These are phyloP conservation scores for Boletus calvinii DNA, from an alignment of 1,284 basidiomycete species.

Conservation along the genomic window DNA sequence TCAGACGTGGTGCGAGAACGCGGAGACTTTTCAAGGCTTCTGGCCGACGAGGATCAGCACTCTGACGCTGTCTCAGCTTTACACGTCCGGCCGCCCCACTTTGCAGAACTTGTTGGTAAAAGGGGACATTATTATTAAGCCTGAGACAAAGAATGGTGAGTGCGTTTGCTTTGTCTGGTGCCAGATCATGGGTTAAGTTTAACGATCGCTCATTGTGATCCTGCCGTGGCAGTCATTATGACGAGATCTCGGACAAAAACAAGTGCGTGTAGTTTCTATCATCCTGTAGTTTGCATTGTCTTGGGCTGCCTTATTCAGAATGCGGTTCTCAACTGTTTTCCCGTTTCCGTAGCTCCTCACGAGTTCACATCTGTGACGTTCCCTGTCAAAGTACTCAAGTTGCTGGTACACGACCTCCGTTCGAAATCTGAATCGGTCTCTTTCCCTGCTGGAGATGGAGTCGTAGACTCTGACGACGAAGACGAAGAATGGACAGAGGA, in stretches of 20 bases:
- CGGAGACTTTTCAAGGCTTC: slow-evolving; percentile 91
- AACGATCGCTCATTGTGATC: slow-evolving; percentile 17
- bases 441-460: slow-evolving; percentile 54
- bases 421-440: slow-evolving; percentile 68
- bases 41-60: slow-evolving; percentile 88
- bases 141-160: slow-evolving; percentile 78
- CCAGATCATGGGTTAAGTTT: slow-evolving; percentile 15
- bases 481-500: slow-evolving; percentile 91
- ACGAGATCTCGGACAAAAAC: slow-evolving; percentile 88
- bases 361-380: slow-evolving; percentile 86
- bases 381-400: slow-evolving; percentile 88
- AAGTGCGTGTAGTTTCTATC: slow-evolving; percentile 51
- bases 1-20: slow-evolving; percentile 91
- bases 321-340: slow-evolving; percentile 16
- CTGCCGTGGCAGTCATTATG: slow-evolving; percentile 74
- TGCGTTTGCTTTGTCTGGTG: slow-evolving; percentile 6
- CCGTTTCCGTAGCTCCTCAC: slow-evolving; percentile 61
- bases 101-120: slow-evolving; percentile 75
- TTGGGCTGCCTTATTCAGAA: slow-evolving; percentile 9
- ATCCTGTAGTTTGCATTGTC: slow-evolving; percentile 9
- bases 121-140: slow-evolving; percentile 88
- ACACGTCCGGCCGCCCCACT: slow-evolving; percentile 62
- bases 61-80: slow-evolving; percentile 79
- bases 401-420: slow-evolving; percentile 83
- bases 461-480: slow-evolving; percentile 77